Percentiles rank a stretch among this genome's conserved stretches.
phyloP scores from a whole-genome alignment of 176 grass and related monocot genomes.

The Dactylis glomerata region DNA sequence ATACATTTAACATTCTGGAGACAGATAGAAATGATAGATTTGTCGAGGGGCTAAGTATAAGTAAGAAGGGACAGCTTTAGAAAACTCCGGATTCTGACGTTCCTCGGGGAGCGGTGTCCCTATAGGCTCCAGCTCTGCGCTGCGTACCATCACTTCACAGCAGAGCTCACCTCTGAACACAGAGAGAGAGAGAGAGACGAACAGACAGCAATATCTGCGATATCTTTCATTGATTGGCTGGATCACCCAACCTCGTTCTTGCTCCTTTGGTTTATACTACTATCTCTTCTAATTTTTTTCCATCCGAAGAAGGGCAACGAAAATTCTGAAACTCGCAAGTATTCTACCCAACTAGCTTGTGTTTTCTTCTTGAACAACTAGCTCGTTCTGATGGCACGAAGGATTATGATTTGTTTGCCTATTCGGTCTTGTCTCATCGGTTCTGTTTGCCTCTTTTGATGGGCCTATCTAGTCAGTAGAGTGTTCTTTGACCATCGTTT shows the following conservation, averaged over 20 bases:
- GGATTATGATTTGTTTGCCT: background rate
- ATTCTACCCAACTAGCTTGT: no score
- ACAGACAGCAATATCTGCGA: background rate
- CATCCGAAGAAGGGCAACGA: background rate
- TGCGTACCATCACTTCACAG: background rate
- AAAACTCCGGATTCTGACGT: background rate
- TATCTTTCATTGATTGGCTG: background rate
- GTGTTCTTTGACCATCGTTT: background rate
- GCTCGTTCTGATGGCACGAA: background rate
- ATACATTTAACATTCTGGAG: no score
- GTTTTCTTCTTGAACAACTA: background rate
- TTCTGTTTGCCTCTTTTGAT: background rate
- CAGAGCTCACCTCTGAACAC: background rate
- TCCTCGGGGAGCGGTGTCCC: background rate
- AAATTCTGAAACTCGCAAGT: background rate
- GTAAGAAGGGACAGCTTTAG: background rate
- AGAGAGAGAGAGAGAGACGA: background rate
- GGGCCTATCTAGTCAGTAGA: background rate
- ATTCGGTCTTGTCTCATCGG: background rate
- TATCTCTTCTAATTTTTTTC: background rate
- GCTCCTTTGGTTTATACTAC: background rate
- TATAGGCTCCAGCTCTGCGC: background rate
- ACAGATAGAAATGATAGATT: no score
- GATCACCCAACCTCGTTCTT: background rate
- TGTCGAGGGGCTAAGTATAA: no score